Evolutionary conservation across 1,284 basidiomycete genomes (phyloP).

Genomic region (Apiotrichum montevideense): DNA sequence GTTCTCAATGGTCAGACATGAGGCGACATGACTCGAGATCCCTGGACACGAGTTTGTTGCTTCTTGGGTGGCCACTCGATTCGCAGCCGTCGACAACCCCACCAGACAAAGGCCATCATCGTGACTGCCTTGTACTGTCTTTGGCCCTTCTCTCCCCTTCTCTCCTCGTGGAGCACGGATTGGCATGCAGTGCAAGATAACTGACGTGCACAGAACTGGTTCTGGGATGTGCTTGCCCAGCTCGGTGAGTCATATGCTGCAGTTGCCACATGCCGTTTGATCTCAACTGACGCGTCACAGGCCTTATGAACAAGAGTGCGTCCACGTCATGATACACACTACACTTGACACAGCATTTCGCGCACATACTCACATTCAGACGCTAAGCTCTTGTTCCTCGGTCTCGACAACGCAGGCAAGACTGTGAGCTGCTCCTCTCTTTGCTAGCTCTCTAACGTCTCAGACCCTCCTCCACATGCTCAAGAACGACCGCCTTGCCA

Average conservation of each 20-base stretch:
- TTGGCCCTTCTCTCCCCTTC: no score
- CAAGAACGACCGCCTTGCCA: constrained; percentile 98
- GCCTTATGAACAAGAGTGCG: constrained; percentile 88
- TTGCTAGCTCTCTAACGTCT: neutral
- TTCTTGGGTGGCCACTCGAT: no score
- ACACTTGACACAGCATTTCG: no score
- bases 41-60: no score
- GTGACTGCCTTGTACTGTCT: no score
- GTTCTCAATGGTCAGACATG: no score
- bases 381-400: constrained; percentile 98
- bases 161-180: no score
- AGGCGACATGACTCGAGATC: no score
- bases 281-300: constrained; percentile 49
- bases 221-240: constrained; percentile 86
- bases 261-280: neutral
- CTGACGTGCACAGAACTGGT: constrained; percentile 60
- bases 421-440: constrained; percentile 74
- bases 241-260: constrained; percentile 58
- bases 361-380: constrained; percentile 19
- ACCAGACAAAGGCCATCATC: no score
- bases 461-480: constrained; percentile 99
- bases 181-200: neutral
- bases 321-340: neutral
- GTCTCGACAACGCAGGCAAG: constrained; percentile 98
- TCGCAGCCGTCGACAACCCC: no score